Conservation (phyloP, 1,284 basidiomycete genomes). For the Naganishia sp. region DNA sequence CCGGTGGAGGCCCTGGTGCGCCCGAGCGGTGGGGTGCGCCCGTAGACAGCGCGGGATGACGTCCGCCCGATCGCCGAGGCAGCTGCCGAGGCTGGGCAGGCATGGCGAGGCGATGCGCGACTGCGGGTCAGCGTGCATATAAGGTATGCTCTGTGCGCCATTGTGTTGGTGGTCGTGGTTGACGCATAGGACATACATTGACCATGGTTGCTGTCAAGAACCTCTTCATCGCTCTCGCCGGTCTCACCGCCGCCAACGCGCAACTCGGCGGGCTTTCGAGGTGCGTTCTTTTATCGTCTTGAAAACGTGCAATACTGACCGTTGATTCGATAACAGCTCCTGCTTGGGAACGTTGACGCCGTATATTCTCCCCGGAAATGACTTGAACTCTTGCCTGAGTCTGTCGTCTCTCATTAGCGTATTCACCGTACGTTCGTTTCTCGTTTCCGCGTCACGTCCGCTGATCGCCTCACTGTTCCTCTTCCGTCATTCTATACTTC, state of each 20-base stretch:
- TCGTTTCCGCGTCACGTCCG: not conserved
- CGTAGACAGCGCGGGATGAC: too few species aligned
- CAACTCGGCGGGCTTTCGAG: conserved; percentile 9
- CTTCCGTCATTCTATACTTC: too few species aligned
- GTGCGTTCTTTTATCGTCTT: too few species aligned
- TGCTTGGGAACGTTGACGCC: conserved; percentile 4
- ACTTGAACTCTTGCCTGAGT: conserved; percentile 13
- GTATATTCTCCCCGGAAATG: conserved; percentile 15
- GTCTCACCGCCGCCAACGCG: conserved; percentile 15
- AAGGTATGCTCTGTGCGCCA: too few species aligned
- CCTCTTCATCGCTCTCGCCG: conserved; percentile 12
- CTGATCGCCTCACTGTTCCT: too few species aligned
- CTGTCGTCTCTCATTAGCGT: conserved; percentile 19
- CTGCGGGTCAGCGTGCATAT: not conserved
- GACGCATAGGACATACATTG: not conserved
- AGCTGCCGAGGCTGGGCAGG: too few species aligned
- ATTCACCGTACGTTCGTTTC: conserved; percentile 6
- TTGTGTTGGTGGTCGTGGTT: too few species aligned
- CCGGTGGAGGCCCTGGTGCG: too few species aligned
- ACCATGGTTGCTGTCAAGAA: not conserved
- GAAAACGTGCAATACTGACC: not conserved
- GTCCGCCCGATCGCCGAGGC: too few species aligned
- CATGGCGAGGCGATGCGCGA: too few species aligned
- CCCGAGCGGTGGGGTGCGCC: too few species aligned
- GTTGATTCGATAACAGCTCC: not conserved